phyloP scores from a whole-genome alignment of 1,284 basidiomycete species.

The Mycena sp. region DNA sequence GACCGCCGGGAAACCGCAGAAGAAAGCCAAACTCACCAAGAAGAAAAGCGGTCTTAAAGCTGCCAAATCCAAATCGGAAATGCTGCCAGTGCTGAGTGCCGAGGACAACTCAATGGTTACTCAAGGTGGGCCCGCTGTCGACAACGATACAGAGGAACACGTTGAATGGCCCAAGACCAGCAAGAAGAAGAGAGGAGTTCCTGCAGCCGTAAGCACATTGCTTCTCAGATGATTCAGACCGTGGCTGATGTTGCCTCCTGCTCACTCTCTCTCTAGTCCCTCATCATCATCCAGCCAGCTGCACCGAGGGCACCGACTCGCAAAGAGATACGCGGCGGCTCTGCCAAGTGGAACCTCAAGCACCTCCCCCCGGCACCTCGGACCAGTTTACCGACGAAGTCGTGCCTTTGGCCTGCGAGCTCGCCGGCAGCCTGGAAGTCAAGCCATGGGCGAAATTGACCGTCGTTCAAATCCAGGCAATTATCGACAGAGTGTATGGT shows the following conservation, averaged over 20 bases:
- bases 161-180: neutral
- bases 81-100: too few species aligned
- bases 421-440: too few species aligned
- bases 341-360: constrained; percentile 1
- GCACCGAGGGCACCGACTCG: too few species aligned
- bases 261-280: neutral
- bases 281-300: neutral
- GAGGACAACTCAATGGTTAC: constrained; percentile 4
- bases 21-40: neutral
- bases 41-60: neutral
- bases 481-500: constrained; percentile 8
- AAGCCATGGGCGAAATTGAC: too few species aligned
- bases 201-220: neutral
- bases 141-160: neutral
- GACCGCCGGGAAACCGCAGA: neutral
- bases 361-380: neutral
- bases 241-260: constrained; percentile 1
- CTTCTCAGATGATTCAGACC: neutral
- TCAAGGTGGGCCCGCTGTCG: constrained; percentile 6
- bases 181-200: constrained; percentile 6
- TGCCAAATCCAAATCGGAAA: neutral
- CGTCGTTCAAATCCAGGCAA: too few species aligned
- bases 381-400: constrained; percentile 1
- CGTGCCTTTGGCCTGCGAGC: too few species aligned
- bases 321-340: too few species aligned